Conservation (phyloP, 148 eudicot genomes). For the Rhododendron ferrugineum region DNA sequence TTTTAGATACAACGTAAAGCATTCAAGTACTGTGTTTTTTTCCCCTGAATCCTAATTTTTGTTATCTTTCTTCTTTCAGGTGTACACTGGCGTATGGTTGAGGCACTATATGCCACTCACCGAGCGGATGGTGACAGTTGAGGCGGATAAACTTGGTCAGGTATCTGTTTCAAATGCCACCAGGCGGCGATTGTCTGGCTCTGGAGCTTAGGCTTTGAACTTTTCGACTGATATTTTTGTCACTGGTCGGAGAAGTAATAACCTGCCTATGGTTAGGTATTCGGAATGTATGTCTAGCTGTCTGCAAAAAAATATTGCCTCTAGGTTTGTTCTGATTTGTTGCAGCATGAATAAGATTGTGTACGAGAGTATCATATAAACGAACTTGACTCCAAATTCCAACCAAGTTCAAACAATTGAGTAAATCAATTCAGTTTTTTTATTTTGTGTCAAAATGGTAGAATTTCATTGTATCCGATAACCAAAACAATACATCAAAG, state of each 20-base stretch:
- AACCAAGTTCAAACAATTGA: not conserved
- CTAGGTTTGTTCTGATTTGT: not conserved
- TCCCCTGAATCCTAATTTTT: not conserved
- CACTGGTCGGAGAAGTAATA: not conserved
- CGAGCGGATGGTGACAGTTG: constrained; percentile 40
- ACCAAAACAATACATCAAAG: not conserved
- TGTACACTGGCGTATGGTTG: constrained; percentile 79
- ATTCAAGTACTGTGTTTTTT: not conserved
- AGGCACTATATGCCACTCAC: constrained; percentile 59
- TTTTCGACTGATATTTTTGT: not conserved
- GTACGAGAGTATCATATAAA: not conserved
- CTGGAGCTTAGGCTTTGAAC: constrained; percentile 36
- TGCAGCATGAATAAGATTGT: not conserved
- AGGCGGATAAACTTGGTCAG: constrained; percentile 62
- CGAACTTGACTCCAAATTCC: not conserved
- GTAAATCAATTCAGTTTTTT: not conserved
- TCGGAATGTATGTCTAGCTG: not conserved
- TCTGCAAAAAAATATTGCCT: not conserved
- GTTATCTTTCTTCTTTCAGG: constrained; percentile 33
- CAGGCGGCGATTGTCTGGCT: constrained; percentile 73
- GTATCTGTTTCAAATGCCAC: constrained; percentile 87
- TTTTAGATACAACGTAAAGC: not conserved
- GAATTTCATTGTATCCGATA: not conserved
- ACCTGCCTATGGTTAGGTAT: not conserved
- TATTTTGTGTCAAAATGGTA: too few species aligned